These are phyloP conservation scores for Lumnitzera littorea DNA, from an alignment of 345 rosid species.

Conservation along the genomic window DNA sequence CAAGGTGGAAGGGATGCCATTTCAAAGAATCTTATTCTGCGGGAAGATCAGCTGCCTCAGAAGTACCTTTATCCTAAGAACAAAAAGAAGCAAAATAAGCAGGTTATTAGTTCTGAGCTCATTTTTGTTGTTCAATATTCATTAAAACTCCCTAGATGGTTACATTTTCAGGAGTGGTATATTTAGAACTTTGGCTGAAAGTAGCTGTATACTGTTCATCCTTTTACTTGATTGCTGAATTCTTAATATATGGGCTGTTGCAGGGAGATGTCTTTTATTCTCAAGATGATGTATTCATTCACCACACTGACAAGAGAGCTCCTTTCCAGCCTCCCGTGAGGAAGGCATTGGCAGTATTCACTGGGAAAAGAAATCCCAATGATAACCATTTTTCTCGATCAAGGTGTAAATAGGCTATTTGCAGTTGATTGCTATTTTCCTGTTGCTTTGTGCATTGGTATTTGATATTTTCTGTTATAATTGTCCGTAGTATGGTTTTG, in stretches of 20 bases:
- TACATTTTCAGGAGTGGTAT: not conserved
- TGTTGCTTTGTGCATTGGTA: not conserved
- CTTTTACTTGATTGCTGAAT: not conserved
- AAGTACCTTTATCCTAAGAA: constrained; percentile 75
- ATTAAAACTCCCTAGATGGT: not conserved
- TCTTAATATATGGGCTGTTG: not conserved
- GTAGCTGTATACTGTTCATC: not conserved
- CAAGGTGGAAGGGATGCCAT: constrained; percentile 93
- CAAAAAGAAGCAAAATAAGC: constrained; percentile 64
- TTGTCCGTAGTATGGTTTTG: not conserved
- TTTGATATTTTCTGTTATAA: not conserved
- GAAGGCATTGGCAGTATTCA: constrained; percentile 73
- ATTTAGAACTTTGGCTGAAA: not conserved
- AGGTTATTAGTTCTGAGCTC: constrained; percentile 29
- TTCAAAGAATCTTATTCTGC: constrained; percentile 61
- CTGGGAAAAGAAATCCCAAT: constrained; percentile 90
- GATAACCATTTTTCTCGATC: constrained; percentile 88
- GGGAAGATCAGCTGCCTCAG: constrained; percentile 94
- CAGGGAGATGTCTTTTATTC: constrained; percentile 63
- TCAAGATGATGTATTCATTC: constrained; percentile 49
- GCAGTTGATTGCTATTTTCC: not conserved
- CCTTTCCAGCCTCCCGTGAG: constrained; percentile 79
- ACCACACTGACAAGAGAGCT: constrained; percentile 49
- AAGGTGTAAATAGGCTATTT: constrained; percentile 21
- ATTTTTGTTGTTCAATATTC: no score